A percentile compares a stretch with the other conserved stretches of the same genome.
Evolutionary conservation across 1,284 basidiomycete species (phyloP).

Genomic region (Thelephora terrestris): DNA sequence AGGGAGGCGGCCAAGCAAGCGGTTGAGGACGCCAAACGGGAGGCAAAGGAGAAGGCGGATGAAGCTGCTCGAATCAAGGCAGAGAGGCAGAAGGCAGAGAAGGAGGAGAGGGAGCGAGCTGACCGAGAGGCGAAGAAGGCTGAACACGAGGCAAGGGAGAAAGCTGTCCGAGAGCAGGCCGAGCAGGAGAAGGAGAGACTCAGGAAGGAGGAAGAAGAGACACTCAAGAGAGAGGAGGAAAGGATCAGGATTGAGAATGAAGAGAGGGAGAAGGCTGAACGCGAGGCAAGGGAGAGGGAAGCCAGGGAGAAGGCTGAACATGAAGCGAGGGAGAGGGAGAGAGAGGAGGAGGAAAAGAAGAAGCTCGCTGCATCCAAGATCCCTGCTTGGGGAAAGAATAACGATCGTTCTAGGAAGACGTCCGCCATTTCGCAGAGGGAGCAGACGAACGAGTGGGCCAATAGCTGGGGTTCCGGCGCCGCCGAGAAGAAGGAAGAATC

Average conservation of each 20-base stretch:
- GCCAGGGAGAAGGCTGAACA: constrained; percentile 9
- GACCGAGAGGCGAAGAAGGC: not conserved
- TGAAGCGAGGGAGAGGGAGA: constrained; percentile 13
- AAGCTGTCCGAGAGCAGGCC: not conserved
- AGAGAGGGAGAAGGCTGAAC: not conserved
- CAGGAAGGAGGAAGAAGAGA: not conserved
- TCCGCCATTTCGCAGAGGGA: too few relatives aligned
- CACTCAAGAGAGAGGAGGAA: not conserved
- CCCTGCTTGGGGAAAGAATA: too few relatives aligned
- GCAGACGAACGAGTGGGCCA: too few relatives aligned
- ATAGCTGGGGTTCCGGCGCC: too few relatives aligned
- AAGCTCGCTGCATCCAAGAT: too few relatives aligned
- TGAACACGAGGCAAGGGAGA: not conserved
- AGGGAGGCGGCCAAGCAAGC: not conserved
- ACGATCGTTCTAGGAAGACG: too few relatives aligned
- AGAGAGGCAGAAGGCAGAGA: not conserved
- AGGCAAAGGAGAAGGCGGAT: constrained; percentile 6
- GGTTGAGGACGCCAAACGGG: constrained; percentile 2
- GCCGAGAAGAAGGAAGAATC: too few relatives aligned
- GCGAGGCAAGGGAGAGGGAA: not conserved
- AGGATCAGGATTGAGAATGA: not conserved
- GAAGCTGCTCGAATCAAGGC: constrained; percentile 2
- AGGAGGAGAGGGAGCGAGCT: not conserved
- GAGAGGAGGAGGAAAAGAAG: not conserved
- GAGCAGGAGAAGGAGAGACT: not conserved